phyloP scores from a whole-genome alignment of 2,329 filamentous ascomycete genomes.

The Pleoardoris graminearum region DNA sequence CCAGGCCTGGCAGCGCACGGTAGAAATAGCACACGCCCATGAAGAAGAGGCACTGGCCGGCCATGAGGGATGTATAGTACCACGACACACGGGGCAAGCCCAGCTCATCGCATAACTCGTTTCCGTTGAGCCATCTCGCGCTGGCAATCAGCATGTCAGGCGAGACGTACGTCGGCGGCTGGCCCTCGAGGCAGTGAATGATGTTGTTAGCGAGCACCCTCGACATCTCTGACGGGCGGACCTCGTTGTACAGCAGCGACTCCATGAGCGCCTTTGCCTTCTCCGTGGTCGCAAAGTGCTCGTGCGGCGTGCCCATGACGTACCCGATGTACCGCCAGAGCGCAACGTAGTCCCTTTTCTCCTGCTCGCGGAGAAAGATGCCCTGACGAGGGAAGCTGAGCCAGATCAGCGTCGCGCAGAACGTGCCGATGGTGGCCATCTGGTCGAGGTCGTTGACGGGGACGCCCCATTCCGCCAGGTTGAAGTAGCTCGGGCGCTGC shows the following conservation, averaged over 20 bases:
- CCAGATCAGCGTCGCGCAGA: conserved; percentile 70
- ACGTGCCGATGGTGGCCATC: conserved; percentile 71
- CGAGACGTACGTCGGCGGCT: conserved; percentile 67
- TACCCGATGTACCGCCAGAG: conserved; percentile 76
- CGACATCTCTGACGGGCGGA: conserved; percentile 65
- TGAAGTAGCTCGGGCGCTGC: conserved; percentile 65
- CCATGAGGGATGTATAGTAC: conserved; percentile 64
- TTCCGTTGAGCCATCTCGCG: conserved; percentile 71
- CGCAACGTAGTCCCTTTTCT: conserved; percentile 71
- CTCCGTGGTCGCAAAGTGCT: conserved; percentile 59
- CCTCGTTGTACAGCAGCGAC: conserved; percentile 66
- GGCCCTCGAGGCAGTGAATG: conserved; percentile 66
- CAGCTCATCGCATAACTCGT: conserved; percentile 62
- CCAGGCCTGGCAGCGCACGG: conserved; percentile 53
- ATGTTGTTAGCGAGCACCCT: conserved; percentile 74
- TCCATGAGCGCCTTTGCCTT: conserved; percentile 68
- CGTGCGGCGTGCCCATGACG: conserved; percentile 69
- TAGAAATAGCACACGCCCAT: conserved; percentile 59
- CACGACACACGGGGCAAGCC: conserved; percentile 59
- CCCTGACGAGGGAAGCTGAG: conserved; percentile 73
- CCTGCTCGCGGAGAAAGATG: conserved; percentile 63
- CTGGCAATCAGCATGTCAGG: conserved; percentile 69
- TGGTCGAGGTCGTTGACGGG: conserved; percentile 78
- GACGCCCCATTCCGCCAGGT: conserved; percentile 61
- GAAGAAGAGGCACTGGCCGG: conserved; percentile 69